Conservation (phyloP, 805 yeast genomes). For the Metschnikowia henanensis region DNA sequence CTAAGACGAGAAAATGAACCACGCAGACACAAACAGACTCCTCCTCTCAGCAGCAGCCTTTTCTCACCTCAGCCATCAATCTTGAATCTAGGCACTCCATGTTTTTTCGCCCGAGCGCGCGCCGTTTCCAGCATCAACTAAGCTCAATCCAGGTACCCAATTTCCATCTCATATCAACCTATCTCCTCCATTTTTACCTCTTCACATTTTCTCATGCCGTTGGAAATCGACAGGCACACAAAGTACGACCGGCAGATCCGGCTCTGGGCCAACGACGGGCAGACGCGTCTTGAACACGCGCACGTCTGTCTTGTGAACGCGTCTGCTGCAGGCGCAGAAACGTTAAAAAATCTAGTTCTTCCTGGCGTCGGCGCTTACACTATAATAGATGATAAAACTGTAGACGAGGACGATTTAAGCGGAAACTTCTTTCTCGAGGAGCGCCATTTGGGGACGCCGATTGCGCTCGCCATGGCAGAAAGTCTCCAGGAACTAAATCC, state of each 20-base stretch:
- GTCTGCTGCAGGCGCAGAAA: slow-evolving; percentile 60
- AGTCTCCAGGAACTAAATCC: slow-evolving; percentile 58
- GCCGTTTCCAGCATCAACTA: too few relatives aligned
- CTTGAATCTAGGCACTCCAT: too few relatives aligned
- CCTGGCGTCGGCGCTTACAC: slow-evolving; percentile 71
- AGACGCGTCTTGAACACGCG: slow-evolving; percentile 52
- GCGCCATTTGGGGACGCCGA: slow-evolving; percentile 41
- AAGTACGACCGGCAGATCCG: slow-evolving; percentile 87
- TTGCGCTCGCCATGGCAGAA: slow-evolving; percentile 39
- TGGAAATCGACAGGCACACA: slow-evolving; percentile 1
- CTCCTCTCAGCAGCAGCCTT: too few relatives aligned
- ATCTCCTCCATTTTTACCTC: too few relatives aligned
- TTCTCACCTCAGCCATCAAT: too few relatives aligned
- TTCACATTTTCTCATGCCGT: too few relatives aligned
- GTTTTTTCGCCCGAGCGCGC: too few relatives aligned
- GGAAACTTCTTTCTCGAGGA: slow-evolving; percentile 62
- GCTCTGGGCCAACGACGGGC: slow-evolving; percentile 84
- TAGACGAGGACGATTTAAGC: slow-evolving; percentile 45
- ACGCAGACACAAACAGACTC: too few relatives aligned
- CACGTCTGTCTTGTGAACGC: slow-evolving; percentile 63
- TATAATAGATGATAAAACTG: slow-evolving; percentile 49
- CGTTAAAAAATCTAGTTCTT: slow-evolving; percentile 72
- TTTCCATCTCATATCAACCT: too few relatives aligned
- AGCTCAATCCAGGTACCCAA: too few relatives aligned
- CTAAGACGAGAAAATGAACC: too few relatives aligned